Evolutionary conservation across 2,329 filamentous ascomycete species (phyloP), one percentile per base, ranked within the genome.

Genomic region (Cladorrhinum sp.): DNA sequence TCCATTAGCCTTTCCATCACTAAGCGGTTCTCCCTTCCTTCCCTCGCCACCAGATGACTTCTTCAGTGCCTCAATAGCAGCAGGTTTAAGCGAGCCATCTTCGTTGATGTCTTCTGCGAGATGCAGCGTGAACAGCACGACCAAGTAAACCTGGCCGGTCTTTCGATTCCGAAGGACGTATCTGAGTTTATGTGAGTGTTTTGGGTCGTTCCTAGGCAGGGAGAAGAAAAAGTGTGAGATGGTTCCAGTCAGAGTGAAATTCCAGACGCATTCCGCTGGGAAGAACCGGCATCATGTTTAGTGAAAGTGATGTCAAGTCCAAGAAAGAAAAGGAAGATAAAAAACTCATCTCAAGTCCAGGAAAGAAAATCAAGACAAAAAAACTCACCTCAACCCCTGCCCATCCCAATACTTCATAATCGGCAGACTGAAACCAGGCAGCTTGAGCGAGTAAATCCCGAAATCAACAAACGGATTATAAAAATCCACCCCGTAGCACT

Each of bases 391-490:
- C 53, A 92, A 76, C 12, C 85, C 85, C 76, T 93, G 88, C 0
- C 90, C 90, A 68, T 93, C 89, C 88, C 90, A 92, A 71, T 91
- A 92, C 68, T 83, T 86, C 73, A 92, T 85, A 57, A 93, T 87
- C 1, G 86, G 85, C 20, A 92, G 75, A 10, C 85, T 85, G 67
- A 92, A 91, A 0, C 89, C 88, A 0, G 91, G 91, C 27, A 95
- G 71, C 55, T 84, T 81, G 22, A 95, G 75, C 25, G 88, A 81
- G 68, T 93, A 87, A 66, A 88, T 87, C 74, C 73, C 71, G 73
- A 98, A 97, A 74, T 96, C 92, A 50, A 99, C 75, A 75, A 96
- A 97, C 1, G 90, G 89, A 73, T 98, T 98, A 75, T 88, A 96
- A 74, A 99, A 98, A 69, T 86, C 83, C 22, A 84, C 71, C 0